A percentile compares a stretch with the other conserved stretches of the same genome.
Evolutionary conservation across 1,284 basidiomycete species (phyloP).

Genomic region (Quambalaria eucalypti): DNA sequence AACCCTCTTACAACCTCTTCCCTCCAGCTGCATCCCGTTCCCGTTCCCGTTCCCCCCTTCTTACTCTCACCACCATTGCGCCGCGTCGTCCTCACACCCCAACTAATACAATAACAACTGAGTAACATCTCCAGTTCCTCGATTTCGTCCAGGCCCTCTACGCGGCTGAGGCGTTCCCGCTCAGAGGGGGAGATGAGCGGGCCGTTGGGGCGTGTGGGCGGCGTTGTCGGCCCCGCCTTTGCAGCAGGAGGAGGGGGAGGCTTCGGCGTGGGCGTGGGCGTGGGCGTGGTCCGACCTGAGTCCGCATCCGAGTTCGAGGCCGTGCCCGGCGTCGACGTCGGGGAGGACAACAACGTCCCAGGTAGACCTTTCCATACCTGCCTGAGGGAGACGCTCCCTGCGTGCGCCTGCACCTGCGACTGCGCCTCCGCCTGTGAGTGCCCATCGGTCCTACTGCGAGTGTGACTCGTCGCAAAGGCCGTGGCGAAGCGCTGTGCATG

Average conservation of each 20-base stretch:
- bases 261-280: neutral
- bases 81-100: neutral
- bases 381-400: neutral
- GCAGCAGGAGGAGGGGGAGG: conserved; percentile 1
- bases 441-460: too few species aligned
- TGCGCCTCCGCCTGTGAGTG: neutral
- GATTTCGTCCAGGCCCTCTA: conserved; percentile 43
- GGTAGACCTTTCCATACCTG: neutral
- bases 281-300: too few species aligned
- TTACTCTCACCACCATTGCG: too few species aligned
- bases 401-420: neutral
- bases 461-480: conserved; percentile 1
- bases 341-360: too few species aligned
- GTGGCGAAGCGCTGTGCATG: conserved; percentile 21
- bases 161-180: conserved; percentile 15
- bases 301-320: too few species aligned
- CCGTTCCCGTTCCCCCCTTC: too few species aligned
- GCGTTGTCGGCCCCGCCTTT: too few species aligned
- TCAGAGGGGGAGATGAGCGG: conserved; percentile 1
- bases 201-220: neutral
- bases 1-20: too few species aligned
- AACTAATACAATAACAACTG: conserved; percentile 26
- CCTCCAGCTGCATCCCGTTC: too few species aligned
- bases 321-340: too few species aligned
- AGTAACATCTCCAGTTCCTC: conserved; percentile 46